Evolutionary conservation across 192 early-diverging fungal genomes (phyloP), one percentile per base, ranked within the genome.

Genomic region (Coemansia sp.): DNA sequence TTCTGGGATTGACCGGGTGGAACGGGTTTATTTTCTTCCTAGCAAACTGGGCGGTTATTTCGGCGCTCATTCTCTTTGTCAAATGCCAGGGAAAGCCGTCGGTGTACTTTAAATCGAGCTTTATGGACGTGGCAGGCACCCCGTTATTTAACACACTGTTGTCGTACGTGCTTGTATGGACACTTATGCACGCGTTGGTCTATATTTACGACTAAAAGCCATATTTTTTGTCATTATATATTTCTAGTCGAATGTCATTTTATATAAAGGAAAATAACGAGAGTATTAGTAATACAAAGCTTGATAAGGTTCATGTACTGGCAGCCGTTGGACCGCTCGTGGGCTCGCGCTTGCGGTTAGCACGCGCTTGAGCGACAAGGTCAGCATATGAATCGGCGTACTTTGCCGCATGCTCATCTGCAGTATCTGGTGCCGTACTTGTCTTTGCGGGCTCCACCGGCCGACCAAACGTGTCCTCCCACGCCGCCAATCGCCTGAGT

Each of bases 1-100:
- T 94, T 66, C 85, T 95, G 35, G 93, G 93, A 1, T 83, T 97
- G 58, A 91, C 91, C 5, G 89, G 92, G 24, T 85, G 87, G 66
- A 83, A 82, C 45, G 94, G 94, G 47, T 95, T 95, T 68, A 82
- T 90, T 55, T 95, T 93, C 75, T 97, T 94, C 70, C 72, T 84
- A 21, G 57, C 84, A 23, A 85, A 79, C 45, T 93, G 91, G 73
- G 62, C 82, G 9, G 69, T 91, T 21, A 72, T 91, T 25, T 88
- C 88, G 10, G 68, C 72, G 5, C 61, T 92, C 12, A 59, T 91
- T 41, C 70, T 89, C 37, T 23, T 73, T 14, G 32, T 91, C 57
- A 92, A 90, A 58, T 83, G 86, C 62, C 64, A 84, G 60, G 71
- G 69, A 25, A 79, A 83, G 25, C 84, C 88, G 21, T 66, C 74